These are phyloP conservation scores for Colletotrichum theobromicola DNA, from an alignment of 2,329 filamentous ascomycete species.

Conservation along the genomic window DNA sequence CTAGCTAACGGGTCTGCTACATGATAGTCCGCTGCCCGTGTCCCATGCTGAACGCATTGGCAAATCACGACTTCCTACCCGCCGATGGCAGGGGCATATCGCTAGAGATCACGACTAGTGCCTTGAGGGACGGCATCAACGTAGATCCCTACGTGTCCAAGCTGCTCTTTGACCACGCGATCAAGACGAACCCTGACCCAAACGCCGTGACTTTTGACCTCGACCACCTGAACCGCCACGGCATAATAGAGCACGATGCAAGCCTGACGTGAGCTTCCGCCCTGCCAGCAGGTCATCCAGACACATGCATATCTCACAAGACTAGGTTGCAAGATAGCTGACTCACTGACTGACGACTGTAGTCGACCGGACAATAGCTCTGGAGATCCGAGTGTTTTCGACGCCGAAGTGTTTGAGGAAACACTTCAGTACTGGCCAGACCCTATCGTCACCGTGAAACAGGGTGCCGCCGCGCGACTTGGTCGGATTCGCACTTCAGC, in stretches of 20 bases:
- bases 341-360: constrained; percentile 10
- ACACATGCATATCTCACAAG: background rate
- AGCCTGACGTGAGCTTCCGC: background rate
- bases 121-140: background rate
- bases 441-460: background rate
- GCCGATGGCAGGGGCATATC: constrained; percentile 25
- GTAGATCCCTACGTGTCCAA: background rate
- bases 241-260: background rate
- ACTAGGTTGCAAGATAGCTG: background rate
- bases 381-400: constrained; percentile 32
- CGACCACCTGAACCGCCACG: background rate
- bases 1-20: background rate
- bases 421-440: background rate
- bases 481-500: constrained; percentile 18
- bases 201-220: background rate
- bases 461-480: constrained; percentile 29
- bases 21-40: constrained; percentile 15
- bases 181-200: background rate
- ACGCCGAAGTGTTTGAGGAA: constrained; percentile 26
- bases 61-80: constrained; percentile 29
- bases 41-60: constrained; percentile 27
- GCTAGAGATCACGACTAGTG: background rate
- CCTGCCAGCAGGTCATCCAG: background rate
- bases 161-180: background rate
- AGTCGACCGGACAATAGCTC: constrained; percentile 25